Conservation (phyloP, 139 green algal species). For the Chlamydomonas incerta region DNA sequence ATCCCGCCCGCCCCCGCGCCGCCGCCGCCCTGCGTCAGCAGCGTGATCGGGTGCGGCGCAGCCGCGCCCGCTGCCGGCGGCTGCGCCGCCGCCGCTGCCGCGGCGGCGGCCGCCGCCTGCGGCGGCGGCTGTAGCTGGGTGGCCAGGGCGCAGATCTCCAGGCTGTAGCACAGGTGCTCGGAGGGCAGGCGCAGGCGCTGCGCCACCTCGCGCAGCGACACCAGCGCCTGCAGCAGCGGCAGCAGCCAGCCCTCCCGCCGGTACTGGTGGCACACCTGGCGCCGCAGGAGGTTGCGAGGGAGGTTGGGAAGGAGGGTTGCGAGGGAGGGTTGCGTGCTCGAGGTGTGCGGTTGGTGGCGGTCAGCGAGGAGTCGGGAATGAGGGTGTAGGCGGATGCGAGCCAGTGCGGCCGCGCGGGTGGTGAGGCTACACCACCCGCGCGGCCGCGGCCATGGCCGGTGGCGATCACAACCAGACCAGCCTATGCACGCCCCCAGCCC, state of each 20-base stretch:
- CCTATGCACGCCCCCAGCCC: too few relatives aligned
- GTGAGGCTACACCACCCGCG: too few relatives aligned
- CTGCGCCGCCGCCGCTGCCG: background rate
- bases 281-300: too few relatives aligned
- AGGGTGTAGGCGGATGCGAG: too few relatives aligned
- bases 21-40: background rate
- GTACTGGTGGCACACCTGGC: conserved; percentile 54
- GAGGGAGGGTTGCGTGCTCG: background rate
- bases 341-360: background rate
- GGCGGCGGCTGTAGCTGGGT: conserved; percentile 23
- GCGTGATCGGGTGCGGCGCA: background rate
- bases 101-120: background rate
- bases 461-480: too few relatives aligned
- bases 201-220: conserved; percentile 65
- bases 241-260: conserved; percentile 64
- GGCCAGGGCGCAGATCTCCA: conserved; percentile 66
- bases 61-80: too few relatives aligned
- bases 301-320: background rate
- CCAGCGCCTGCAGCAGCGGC: conserved; percentile 59
- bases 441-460: too few relatives aligned
- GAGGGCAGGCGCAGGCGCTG: conserved; percentile 58
- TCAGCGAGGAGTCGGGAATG: too few relatives aligned
- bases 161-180: conserved; percentile 66
- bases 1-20: background rate
- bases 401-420: too few relatives aligned